Conservation (phyloP, 441 rosid species). For the Sinapis alba region DNA sequence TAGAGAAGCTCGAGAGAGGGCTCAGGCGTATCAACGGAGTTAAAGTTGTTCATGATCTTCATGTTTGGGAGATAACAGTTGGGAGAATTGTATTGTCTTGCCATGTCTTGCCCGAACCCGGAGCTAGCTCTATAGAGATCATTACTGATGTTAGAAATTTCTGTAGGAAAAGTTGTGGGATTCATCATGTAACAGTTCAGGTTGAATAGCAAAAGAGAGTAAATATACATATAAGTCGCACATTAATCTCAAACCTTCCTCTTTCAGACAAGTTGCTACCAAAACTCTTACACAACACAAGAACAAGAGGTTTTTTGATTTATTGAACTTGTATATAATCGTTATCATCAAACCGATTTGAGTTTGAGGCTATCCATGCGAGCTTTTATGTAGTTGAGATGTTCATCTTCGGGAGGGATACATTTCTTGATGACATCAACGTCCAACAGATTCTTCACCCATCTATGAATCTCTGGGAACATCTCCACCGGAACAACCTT, state of each 20-base stretch:
- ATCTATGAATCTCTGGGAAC: conserved; percentile 41
- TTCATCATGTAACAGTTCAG: conserved; percentile 74
- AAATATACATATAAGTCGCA: neutral
- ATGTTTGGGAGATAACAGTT: conserved; percentile 69
- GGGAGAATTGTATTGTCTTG: conserved; percentile 68
- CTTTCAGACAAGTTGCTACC: neutral
- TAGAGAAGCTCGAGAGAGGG: conserved; percentile 49
- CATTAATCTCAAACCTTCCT: neutral
- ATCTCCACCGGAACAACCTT: conserved; percentile 35
- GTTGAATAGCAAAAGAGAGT: conserved; percentile 47
- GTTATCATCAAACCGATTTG: neutral
- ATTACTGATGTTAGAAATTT: conserved; percentile 52
- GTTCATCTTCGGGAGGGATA: conserved; percentile 47
- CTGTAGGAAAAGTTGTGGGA: conserved; percentile 54
- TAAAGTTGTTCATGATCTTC: conserved; percentile 64
- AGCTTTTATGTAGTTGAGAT: conserved; percentile 32
- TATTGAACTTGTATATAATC: neutral
- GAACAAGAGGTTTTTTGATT: neutral
- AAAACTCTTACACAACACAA: neutral
- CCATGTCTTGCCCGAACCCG: conserved; percentile 60
- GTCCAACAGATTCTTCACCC: conserved; percentile 40
- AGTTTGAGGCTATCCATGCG: conserved; percentile 22
- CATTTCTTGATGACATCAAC: conserved; percentile 43
- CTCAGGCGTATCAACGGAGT: conserved; percentile 61
- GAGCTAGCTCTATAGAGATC: conserved; percentile 49